These are phyloP conservation scores for Bocquillonia castaneifolia DNA, from an alignment of 441 rosid species.

Conservation along the genomic window DNA sequence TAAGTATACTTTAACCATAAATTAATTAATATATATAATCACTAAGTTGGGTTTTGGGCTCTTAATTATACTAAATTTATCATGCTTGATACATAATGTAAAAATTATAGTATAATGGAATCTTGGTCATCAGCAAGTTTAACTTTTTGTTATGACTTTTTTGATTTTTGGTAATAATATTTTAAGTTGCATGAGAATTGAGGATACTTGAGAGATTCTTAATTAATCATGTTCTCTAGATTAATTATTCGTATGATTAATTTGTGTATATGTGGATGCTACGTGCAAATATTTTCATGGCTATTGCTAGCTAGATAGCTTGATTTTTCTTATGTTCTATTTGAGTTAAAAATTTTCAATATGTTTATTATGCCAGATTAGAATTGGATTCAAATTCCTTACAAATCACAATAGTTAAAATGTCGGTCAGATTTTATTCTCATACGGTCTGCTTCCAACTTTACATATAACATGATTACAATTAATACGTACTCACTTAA, in stretches of 20 bases:
- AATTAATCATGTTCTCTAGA: no score
- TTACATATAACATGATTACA: constrained; percentile 28
- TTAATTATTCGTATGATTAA: no score
- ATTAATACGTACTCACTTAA: constrained; percentile 2
- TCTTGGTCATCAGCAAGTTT: constrained; percentile 24
- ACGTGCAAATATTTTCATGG: no score
- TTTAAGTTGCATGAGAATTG: constrained; percentile 7
- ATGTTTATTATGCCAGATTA: constrained; percentile 21
- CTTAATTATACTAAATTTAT: neutral
- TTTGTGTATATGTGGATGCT: no score
- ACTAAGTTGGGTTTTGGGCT: constrained; percentile 40
- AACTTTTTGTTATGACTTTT: neutral
- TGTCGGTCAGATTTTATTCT: constrained; percentile 39
- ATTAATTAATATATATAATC: neutral
- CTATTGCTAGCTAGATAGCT: no score
- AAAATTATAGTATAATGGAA: constrained; percentile 23
- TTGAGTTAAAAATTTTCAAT: constrained; percentile 6
- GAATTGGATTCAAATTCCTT: constrained; percentile 29
- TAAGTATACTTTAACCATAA: constrained; percentile 6
- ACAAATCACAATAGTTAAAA: constrained; percentile 30
- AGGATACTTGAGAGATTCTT: constrained; percentile 3
- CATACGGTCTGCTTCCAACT: constrained; percentile 32
- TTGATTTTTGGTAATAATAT: neutral
- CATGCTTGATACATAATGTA: constrained; percentile 10
- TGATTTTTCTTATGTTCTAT: no score